These are phyloP conservation scores for Rhodosporidiobolus sp. DNA, from an alignment of 768 basidiomycete species.

Conservation along the genomic window DNA sequence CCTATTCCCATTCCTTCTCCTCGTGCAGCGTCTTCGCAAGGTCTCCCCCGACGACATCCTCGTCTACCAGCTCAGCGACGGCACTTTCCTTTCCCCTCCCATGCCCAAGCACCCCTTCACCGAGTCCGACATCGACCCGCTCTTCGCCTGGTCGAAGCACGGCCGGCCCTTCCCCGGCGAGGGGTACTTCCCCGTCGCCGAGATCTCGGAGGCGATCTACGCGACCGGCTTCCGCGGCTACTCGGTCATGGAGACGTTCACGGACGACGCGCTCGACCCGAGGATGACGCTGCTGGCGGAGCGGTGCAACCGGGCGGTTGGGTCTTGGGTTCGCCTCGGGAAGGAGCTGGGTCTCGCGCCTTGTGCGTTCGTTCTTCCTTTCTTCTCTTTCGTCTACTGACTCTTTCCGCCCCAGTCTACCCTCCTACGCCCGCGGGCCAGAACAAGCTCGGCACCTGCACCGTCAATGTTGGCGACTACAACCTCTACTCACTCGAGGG, in stretches of 20 bases:
- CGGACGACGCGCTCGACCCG: constrained; percentile 7
- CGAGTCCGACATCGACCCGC: constrained; percentile 11
- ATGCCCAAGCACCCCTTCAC: constrained; percentile 13
- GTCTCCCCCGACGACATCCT: constrained; percentile 7
- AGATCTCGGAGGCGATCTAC: constrained; percentile 16
- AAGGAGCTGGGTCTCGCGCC: constrained; percentile 15
- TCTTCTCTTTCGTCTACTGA: background rate
- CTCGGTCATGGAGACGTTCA: constrained; percentile 13
- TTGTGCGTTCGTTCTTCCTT: background rate
- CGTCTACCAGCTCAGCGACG: constrained; percentile 23
- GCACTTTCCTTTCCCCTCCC: constrained; percentile 8
- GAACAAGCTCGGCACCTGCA: constrained; percentile 21
- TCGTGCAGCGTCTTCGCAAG: constrained; percentile 10
- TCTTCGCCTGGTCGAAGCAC: constrained; percentile 17
- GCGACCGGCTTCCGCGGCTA: constrained; percentile 20
- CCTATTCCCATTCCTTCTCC: too few relatives aligned
- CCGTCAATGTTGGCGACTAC: constrained; percentile 14
- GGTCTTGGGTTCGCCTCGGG: constrained; percentile 5
- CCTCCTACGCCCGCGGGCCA: constrained; percentile 1
- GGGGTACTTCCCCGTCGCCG: constrained; percentile 28
- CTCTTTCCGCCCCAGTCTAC: background rate
- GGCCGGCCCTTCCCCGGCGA: constrained; percentile 24
- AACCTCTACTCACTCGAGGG: constrained; percentile 12
- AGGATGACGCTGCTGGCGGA: background rate
- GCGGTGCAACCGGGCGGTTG: constrained; percentile 1